Evolutionary conservation across 129 eudicot species (phyloP), one percentile per base, ranked within the genome.

Genomic region (Pseudognaphalium luteoalbum): DNA sequence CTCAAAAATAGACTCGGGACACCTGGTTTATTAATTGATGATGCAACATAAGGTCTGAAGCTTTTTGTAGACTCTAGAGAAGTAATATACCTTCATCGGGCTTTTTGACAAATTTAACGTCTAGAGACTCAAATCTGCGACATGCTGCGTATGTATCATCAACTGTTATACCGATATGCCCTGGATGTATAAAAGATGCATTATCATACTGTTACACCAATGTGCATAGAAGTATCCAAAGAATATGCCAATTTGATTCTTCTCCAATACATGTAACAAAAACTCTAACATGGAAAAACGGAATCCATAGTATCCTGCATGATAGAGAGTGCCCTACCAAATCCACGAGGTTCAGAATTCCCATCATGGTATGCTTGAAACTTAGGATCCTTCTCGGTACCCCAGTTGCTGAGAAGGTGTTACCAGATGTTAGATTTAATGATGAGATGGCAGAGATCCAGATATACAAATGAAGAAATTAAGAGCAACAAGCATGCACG

Each of bases 121-220:
- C 81, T 59, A 87, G 79, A 28, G 73, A n/a, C 68, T 86, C 86
- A 74, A 95, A 95, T 88, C 99, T 88, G 79, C 85, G 79, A 81
- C 97, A 95, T 2, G 99, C 97, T 87, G 81, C 86, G 80, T 87
- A 81, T 52, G 85, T 83, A 84, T 95, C 97, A 82, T 89, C 97
- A 71, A 95, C 99, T 73, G 99, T 91, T 32, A 95, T 73, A 22
- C 99, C 99, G 50, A 95, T 95, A 87, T 95, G 99, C 19, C 99
- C 97, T 91, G 86, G 10, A 85, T 69, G 79, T 32, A 78, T 15
- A 54, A 30, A 76, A 44, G 42, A 71, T 68, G 73, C 60, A 59
- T 14, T 61, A 25, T 68, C 50, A 66, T 37, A 65, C 47, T 7
- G 22, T 65, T 64, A 12, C 32, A 25, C 41, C n/a, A 32, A 14